Base-by-base conservation (phyloP, 768 basidiomycete species). In the Leucosporidium scottii region DNA sequence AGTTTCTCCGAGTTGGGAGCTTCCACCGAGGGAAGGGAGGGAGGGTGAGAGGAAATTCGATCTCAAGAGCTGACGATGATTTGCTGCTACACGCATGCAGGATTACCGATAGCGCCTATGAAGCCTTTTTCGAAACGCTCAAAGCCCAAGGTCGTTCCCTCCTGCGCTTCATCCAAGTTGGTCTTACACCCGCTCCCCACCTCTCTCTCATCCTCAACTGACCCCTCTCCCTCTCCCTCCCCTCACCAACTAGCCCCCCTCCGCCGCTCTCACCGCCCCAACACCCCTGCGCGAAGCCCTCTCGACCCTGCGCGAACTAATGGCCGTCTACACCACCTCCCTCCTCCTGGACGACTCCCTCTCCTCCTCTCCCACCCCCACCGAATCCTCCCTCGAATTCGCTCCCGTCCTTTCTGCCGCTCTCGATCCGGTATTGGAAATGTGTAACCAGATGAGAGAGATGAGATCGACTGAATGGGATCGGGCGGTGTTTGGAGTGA, bases 311-410 rank as follows among this genome's bases (percentile, higher is more conserved):
- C 86, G 89, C 18, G 92, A 97, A 77, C 85, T 96, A 70, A 88
- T 93, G 85, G 78, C 82, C 1, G 92, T 96, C 8, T 93, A 94
- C 77, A 86, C 90, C 44, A 88, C 89, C 0, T 93, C 93, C 0
- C 82, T 93, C 36, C 81, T 92, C 15, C 88, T 86, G 15, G 84
- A 85, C 67, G 80, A 83, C 51, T 48, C 72, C 17, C 58, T 65
- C 23, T 59, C 61, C 4, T 58, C 65, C 51, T n/a, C 61, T 7
- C 53, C 66, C 5, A 64, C 64, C 15, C 72, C 68, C 27, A 75
- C 77, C 47, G 78, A 78, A 17, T 75, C 81, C 34, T 34, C 34
- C 34, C 34, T 34, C 3, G 83, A 82, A 21, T 90, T 93, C 75
- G 80, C 83, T n/a, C 83, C 84, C 39, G 86, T 94, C 25, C 79